Evolutionary conservation across 345 rosid species (phyloP).

Genomic region (Eucalyptus leucophloia): DNA sequence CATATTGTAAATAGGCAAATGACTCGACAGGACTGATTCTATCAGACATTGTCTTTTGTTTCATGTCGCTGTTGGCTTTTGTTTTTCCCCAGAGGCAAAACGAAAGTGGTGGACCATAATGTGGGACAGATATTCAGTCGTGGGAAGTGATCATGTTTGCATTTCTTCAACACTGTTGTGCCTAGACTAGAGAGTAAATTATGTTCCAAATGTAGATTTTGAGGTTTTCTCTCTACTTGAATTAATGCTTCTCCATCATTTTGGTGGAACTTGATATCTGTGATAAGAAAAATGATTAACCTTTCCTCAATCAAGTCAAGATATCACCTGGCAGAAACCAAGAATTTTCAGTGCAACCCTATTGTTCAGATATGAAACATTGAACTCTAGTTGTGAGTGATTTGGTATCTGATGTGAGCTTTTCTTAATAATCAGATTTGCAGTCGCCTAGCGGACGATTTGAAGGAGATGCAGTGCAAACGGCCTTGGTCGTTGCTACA

Average conservation of each 20-base stretch:
- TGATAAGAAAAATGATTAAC: background rate
- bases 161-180: background rate
- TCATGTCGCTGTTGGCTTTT: background rate
- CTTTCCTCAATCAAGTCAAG: background rate
- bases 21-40: background rate
- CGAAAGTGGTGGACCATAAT: background rate
- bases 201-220: background rate
- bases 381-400: background rate
- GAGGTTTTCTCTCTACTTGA: background rate
- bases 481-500: slow-evolving; percentile 1
- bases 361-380: background rate
- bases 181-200: background rate
- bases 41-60: background rate
- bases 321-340: background rate
- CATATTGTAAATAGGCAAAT: background rate
- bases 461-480: slow-evolving; percentile 46
- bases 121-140: background rate
- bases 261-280: background rate
- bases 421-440: slow-evolving; percentile 36
- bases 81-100: background rate
- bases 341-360: background rate
- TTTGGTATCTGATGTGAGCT: background rate
- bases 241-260: background rate
- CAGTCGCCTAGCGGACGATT: slow-evolving; percentile 30
- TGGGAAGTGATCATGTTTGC: background rate